Conservation (phyloP, 305 asterid species). For the Fraxinus albicans region DNA sequence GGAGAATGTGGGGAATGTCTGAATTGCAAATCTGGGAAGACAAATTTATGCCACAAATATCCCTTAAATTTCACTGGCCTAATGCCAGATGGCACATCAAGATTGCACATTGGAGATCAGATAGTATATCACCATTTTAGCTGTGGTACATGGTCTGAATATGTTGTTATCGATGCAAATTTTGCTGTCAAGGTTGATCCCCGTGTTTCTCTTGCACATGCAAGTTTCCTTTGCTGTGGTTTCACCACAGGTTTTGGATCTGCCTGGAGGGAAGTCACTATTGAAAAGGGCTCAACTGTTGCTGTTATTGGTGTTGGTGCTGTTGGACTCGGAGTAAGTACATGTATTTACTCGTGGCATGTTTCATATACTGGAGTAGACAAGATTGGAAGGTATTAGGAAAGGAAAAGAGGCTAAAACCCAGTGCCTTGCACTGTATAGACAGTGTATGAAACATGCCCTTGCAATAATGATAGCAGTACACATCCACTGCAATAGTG, state of each 20-base stretch:
- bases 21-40: slow-evolving; percentile 60
- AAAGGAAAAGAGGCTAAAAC: neutral
- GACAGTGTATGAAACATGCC: neutral
- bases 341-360: neutral
- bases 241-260: slow-evolving; percentile 83
- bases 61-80: slow-evolving; percentile 51
- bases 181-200: slow-evolving; percentile 70
- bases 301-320: slow-evolving; percentile 90
- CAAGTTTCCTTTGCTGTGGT: slow-evolving; percentile 76
- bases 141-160: slow-evolving; percentile 82
- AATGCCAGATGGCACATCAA: slow-evolving; percentile 60
- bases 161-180: slow-evolving; percentile 53
- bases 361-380: neutral
- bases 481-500: neutral
- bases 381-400: neutral
- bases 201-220: slow-evolving; percentile 58
- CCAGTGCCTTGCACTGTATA: neutral
- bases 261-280: slow-evolving; percentile 43
- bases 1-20: slow-evolving; percentile 75
- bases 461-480: neutral
- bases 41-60: slow-evolving; percentile 69
- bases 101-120: slow-evolving; percentile 60
- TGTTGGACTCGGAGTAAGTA: slow-evolving; percentile 76
- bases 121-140: slow-evolving; percentile 52
- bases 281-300: slow-evolving; percentile 61